phyloP scores from a whole-genome alignment of 2,329 filamentous ascomycete genomes.

The Ophioceras dolichostomum region DNA sequence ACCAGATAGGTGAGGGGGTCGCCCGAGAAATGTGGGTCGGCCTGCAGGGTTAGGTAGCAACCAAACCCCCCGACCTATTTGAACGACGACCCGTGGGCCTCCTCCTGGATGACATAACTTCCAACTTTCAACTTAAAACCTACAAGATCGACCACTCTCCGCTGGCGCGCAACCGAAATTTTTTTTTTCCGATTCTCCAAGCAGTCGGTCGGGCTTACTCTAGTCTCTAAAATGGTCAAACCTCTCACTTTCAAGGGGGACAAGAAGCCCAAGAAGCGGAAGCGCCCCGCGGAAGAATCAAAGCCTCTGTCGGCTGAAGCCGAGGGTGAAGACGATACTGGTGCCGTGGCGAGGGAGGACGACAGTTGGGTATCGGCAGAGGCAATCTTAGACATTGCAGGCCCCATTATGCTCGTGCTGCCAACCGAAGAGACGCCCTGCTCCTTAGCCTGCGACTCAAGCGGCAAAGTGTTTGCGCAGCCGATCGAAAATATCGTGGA shows the following conservation, averaged over 20 bases:
- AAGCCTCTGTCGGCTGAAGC: conserved; percentile 14
- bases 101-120: no score
- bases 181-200: no score
- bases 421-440: conserved; percentile 62
- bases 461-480: conserved; percentile 75
- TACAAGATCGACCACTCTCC: not conserved
- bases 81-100: no score
- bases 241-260: conserved; percentile 93
- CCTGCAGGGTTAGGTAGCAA: no score
- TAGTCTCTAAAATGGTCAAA: conserved; percentile 63
- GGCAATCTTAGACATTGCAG: conserved; percentile 57
- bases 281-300: conserved; percentile 41
- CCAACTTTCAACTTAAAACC: no score
- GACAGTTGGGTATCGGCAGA: conserved; percentile 91
- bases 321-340: conserved; percentile 15
- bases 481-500: conserved; percentile 82
- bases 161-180: no score
- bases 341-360: conserved; percentile 37
- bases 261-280: conserved; percentile 87
- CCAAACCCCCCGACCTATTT: no score
- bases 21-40: no score
- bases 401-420: conserved; percentile 73
- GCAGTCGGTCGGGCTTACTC: no score
- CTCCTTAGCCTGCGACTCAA: conserved; percentile 66
- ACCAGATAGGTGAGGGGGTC: no score